Base-by-base conservation (phyloP, 1,139 yeast species). In the Yamadazyma blattariae region DNA sequence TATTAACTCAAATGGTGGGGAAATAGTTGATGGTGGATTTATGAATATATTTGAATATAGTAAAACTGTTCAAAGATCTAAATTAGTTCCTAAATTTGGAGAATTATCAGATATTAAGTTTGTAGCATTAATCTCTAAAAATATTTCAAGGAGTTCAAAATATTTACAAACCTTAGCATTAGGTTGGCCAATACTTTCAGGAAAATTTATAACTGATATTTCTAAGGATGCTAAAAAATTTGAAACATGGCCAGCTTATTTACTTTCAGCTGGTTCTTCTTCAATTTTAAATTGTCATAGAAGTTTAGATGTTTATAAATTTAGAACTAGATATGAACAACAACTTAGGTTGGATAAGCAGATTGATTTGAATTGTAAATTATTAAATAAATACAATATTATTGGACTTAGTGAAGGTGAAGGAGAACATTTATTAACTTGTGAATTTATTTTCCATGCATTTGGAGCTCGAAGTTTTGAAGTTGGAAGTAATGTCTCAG, bases 171-270 rank as follows among this genome's bases (percentile, higher is more conserved):
- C 86, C 1, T 59, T 89, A n/a, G 88, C 95, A 0, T 56, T 89
- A 29, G 94, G 95, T 2, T 88, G 96, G 95, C 97, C 97, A 1
- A 74, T 88, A 14, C 51, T 90, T 22, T 79, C 87, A 3, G 73
- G 74, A 41, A 56, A 62, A 11, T 89, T 74, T 46, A 65, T 90
- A 8, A 56, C 60, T n/a, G 83, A 81, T 42, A 72, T 84, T 38
- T 48, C 75, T 1, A 45, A 47, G 3, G 53, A 57, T 27, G 36
- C 43, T 0, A 25, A 38, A 0, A 35, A 41, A 12, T 51, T 64
- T 3, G 43, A 49, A 8, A 46, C 56, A 19, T 79, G 90, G 80
- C 61, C 54, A 12, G 60, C 68, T 19, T 89, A 81, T 53, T 51
- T 84, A 3, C 60, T 89, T 27, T 84, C 95, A 1, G 79, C 95